These are phyloP conservation scores for Bruguiera gymnorhiza DNA, from an alignment of 345 rosid species.

Conservation along the genomic window DNA sequence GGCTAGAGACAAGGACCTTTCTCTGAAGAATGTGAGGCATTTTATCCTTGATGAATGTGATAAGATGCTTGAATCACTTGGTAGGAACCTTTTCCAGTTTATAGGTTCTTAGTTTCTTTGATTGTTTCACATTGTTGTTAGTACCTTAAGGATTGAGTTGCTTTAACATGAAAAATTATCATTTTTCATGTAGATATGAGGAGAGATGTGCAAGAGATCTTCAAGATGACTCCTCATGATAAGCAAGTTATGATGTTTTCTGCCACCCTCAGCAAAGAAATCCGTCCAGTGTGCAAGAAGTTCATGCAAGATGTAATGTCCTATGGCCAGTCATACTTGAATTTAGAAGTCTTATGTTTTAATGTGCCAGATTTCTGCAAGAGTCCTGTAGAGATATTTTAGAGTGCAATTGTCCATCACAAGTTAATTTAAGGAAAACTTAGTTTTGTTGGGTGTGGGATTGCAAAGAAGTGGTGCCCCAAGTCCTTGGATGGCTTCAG, in stretches of 20 bases:
- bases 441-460: constrained; percentile 6
- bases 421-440: constrained; percentile 9
- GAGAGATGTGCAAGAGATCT: constrained; percentile 94
- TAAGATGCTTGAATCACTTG: constrained; percentile 97
- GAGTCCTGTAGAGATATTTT: constrained; percentile 21
- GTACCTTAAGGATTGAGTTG: too few relatives aligned
- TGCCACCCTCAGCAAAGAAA: constrained; percentile 97
- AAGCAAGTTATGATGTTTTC: constrained; percentile 99
- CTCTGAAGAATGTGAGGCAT: constrained; percentile 95
- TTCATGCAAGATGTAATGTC: constrained; percentile 97
- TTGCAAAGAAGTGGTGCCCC: neutral
- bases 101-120: too few relatives aligned
- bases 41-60: constrained; percentile 96
- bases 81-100: constrained; percentile 30
- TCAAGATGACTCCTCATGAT: constrained; percentile 95
- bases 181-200: constrained; percentile 64
- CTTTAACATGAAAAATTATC: too few relatives aligned
- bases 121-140: too few relatives aligned
- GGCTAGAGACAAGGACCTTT: constrained; percentile 80
- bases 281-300: constrained; percentile 96
- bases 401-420: constrained; percentile 18
- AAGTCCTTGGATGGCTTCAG: neutral
- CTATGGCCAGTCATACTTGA: constrained; percentile 48
- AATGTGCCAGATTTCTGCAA: constrained; percentile 38
- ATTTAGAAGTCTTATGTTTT: constrained; percentile 45